Percentiles rank a stretch among this genome's conserved stretches.
phyloP scores from a whole-genome alignment of 1,284 basidiomycete species.

The Naganishia sp. region DNA sequence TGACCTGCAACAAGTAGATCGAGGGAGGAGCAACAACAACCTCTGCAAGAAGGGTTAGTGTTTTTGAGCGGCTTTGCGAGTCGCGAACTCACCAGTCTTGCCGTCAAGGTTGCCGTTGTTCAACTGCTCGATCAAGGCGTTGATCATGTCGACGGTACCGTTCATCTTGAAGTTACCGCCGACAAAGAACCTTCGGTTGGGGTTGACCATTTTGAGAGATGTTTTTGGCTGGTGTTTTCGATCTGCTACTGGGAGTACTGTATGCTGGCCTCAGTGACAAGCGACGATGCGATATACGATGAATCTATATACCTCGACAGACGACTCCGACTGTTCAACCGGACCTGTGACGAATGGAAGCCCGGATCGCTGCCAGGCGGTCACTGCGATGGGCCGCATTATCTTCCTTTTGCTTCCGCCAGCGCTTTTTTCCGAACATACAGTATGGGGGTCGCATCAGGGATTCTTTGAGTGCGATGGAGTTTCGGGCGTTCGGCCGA shows the following conservation, averaged over 20 bases:
- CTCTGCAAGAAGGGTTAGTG: slow-evolving; percentile 59
- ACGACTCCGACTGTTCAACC: not conserved
- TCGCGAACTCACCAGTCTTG: slow-evolving; percentile 61
- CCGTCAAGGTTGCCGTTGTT: slow-evolving; percentile 76
- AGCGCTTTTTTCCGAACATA: no score
- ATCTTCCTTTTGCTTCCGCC: no score
- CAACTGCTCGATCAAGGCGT: slow-evolving; percentile 65
- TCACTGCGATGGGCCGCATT: no score
- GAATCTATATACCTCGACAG: not conserved
- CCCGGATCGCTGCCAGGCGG: not conserved
- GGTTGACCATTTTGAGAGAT: slow-evolving; percentile 31
- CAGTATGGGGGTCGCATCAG: no score
- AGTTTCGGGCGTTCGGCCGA: no score
- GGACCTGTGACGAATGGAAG: not conserved
- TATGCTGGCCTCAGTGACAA: not conserved
- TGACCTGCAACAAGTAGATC: slow-evolving; percentile 74
- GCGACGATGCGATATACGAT: not conserved
- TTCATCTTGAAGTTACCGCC: slow-evolving; percentile 98
- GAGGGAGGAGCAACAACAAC: slow-evolving; percentile 89
- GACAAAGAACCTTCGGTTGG: slow-evolving; percentile 67
- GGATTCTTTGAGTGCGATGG: no score
- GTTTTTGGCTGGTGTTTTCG: not conserved
- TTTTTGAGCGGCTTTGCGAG: not conserved
- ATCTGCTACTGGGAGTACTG: not conserved
- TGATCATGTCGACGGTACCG: slow-evolving; percentile 65